Percentiles rank a stretch among this genome's conserved stretches.
These are phyloP conservation scores for Suillus variegatus DNA, from an alignment of 768 basidiomycete species.

Conservation along the genomic window DNA sequence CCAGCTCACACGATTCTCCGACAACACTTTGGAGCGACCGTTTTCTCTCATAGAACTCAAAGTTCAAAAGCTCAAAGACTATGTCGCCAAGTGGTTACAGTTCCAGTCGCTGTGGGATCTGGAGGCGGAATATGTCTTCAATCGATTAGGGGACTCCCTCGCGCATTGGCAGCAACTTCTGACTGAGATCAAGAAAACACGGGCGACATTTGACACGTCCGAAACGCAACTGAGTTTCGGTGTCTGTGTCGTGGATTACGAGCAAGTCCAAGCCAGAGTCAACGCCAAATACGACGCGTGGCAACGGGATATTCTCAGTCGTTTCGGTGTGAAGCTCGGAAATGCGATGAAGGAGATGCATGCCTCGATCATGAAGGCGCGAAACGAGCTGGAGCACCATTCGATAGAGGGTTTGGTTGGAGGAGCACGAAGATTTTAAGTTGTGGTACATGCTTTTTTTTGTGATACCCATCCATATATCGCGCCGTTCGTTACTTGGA, in stretches of 20 bases:
- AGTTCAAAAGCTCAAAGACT: conserved; percentile 82
- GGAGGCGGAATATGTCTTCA: conserved; percentile 95
- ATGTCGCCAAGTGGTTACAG: conserved; percentile 97
- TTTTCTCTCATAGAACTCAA: conserved; percentile 87
- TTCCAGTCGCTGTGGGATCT: conserved; percentile 99
- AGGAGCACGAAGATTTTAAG: conserved; percentile 26
- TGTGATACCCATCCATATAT: conserved; percentile 1
- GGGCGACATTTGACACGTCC: conserved; percentile 95
- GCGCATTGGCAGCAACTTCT: conserved; percentile 94
- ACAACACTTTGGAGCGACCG: conserved; percentile 74
- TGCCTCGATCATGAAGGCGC: conserved; percentile 85
- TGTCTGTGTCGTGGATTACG: conserved; percentile 91
- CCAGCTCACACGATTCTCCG: conserved; percentile 74
- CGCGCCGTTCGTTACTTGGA: conserved; percentile 1
- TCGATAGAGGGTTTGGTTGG: conserved; percentile 89
- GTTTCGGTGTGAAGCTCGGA: conserved; percentile 92
- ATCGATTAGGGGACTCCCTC: conserved; percentile 91
- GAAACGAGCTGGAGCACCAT: conserved; percentile 95
- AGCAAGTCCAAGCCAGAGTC: conserved; percentile 95
- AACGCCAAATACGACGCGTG: conserved; percentile 99
- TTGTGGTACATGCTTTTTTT: background rate
- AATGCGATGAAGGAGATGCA: conserved; percentile 99
- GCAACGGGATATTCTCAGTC: conserved; percentile 92
- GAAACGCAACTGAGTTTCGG: conserved; percentile 93
- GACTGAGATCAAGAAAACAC: conserved; percentile 95